Base-by-base conservation (phyloP, 1,284 basidiomycete species). In the Marasmius sp. region DNA sequence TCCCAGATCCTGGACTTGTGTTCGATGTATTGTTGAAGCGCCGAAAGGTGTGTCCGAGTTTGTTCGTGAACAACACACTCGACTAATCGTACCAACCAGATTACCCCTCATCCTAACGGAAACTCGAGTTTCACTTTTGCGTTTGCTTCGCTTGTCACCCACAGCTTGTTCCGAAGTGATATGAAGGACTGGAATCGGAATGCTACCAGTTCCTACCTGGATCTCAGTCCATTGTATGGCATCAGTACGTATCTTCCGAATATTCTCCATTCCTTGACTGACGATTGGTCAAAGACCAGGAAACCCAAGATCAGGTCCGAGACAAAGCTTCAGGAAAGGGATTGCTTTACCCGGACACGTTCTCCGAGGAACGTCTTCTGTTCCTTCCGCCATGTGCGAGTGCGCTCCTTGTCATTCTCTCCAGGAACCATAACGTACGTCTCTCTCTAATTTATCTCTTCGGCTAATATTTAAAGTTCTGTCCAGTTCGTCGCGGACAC, bases 131-230 rank as follows among this genome's bases (percentile, higher is more conserved):
- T 83, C 57, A 80, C 78, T 49, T 85, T 85, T 64, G 78, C 80
- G 1, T 82, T 79, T 60, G 81, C 80, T 0, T 74, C 77, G 0
- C 70, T 83, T 38, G 78, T 82, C 59, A 81, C 76, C 11, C 81
- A 81, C 61, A 77, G 78, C 2, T 66, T 83, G 9, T 83, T 83
- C 74, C 69, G 77, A 14, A 79, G 79, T 2, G 74, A 78, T 58
- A 66, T 66, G 7, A 58, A 66, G 1, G 73, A 81, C 58, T 72
- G 70, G 62, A 74, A 69, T 45, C 80, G 81, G 68, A 88, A 88
- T 71, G 74, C 81, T 47, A 81, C 86, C 4, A 81, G 79, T 38
- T 84, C 82, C 4, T 88, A 87, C 66, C 77, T 88, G 58, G 86
- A 88, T 63, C 74, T 87, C 16, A 80, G 79, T 53, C 75, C 75